Evolutionary conservation across 371 early-diverging fungal species (phyloP), one percentile per base, ranked within the genome.

Genomic region (Mortierella sp.): DNA sequence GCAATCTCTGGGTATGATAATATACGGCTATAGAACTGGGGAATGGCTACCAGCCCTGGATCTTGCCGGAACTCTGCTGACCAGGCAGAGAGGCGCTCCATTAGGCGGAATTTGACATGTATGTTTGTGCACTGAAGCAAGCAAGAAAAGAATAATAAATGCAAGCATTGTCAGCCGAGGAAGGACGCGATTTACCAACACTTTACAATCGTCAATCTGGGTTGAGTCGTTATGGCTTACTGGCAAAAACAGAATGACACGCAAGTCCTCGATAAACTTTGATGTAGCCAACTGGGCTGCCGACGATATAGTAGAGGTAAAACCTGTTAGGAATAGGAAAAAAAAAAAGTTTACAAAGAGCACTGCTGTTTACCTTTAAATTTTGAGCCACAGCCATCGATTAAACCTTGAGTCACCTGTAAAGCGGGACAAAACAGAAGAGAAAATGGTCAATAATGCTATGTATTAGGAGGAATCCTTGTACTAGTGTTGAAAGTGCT

Each of bases 11-110:
- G 47, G 28, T 17, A 8, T 15, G 42, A 22, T 35, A 6, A 2
- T n/a, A 57, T 45, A 9, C 43, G 64, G 37, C 49, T n/a, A 53
- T 76, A 66, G 2, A 75, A 53, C 34, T 66, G 49, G 12, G 62
- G 67, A 29, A 76, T 76, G 26, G 34, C 13, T 7, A 35, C n/a
- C 43, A 76, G 58, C 7, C 71, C 47, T 2, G 76, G 71, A n/a
- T 76, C 76, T 49, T 13, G n/a, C 1, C 58, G 37, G 40, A 66
- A 76, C 3, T 19, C 45, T 0, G 0, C 13, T 5, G 71, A 40
- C 76, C 76, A 76, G 17, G 51, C 63, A 10, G 42, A 23, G 29
- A 76, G 67, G 19, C 67, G 54, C 53, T 70, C 71, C 64, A 76
- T 67, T 6, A 75, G 37, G 22, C 70, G 51, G 15, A 19, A 19